Evolutionary conservation across 2,329 filamentous ascomycete genomes (phyloP).

Genomic region (Westerdykella ornata): DNA sequence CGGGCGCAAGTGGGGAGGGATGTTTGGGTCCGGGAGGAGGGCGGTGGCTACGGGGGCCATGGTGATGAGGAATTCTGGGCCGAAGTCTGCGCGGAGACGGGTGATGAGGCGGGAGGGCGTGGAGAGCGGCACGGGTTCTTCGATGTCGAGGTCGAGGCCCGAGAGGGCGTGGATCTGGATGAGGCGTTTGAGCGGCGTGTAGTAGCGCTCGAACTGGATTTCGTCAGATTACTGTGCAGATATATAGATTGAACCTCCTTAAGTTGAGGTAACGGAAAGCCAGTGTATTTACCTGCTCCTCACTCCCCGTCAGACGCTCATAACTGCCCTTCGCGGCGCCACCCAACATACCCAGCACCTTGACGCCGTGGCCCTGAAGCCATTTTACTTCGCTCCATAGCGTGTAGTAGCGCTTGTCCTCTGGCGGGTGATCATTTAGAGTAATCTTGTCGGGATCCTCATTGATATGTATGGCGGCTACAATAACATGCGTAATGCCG

Average conservation of each 20-base stretch:
- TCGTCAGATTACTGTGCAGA: too few relatives aligned
- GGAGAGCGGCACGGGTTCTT: constrained; percentile 64
- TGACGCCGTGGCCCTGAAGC: constrained; percentile 67
- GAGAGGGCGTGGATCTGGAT: constrained; percentile 49
- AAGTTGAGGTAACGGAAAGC: not conserved
- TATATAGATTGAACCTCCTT: not conserved
- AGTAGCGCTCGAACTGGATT: constrained; percentile 65
- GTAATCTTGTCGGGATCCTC: constrained; percentile 58
- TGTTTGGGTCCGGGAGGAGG: constrained; percentile 46
- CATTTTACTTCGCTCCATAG: constrained; percentile 73
- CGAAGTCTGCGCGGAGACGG: constrained; percentile 56
- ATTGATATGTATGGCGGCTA: constrained; percentile 83
- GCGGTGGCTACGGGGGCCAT: constrained; percentile 77
- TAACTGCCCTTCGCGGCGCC: constrained; percentile 75
- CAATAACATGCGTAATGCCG: constrained; percentile 71
- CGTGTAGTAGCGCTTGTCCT: constrained; percentile 59
- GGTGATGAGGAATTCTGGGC: constrained; percentile 65
- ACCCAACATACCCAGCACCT: constrained; percentile 79
- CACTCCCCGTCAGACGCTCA: constrained; percentile 39
- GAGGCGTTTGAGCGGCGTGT: constrained; percentile 60
- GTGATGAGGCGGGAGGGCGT: constrained; percentile 52
- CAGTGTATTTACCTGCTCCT: constrained; percentile 28
- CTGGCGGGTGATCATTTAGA: constrained; percentile 71
- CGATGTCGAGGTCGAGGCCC: constrained; percentile 43
- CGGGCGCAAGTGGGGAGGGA: constrained; percentile 26